These are phyloP conservation scores for Botrytis cinerea DNA, from an alignment of 2,329 filamentous ascomycete species.

Conservation along the genomic window DNA sequence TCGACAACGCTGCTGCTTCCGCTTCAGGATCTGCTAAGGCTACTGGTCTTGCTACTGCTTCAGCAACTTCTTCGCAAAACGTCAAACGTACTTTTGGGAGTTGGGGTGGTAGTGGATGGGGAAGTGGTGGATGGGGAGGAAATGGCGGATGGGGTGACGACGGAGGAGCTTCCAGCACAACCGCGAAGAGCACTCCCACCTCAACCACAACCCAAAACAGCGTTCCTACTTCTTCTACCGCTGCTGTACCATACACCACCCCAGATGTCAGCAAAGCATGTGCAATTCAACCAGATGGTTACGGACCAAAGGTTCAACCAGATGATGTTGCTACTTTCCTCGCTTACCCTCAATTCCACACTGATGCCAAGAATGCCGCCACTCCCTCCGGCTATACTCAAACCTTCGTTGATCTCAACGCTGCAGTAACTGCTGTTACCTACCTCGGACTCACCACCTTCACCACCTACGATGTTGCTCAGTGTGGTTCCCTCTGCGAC, in stretches of 20 bases:
- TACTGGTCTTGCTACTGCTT: slow-evolving; percentile 2
- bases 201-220: not conserved
- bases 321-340: slow-evolving; percentile 43
- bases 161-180: not conserved
- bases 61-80: not conserved
- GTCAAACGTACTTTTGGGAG: not conserved
- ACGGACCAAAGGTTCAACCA: slow-evolving; percentile 40
- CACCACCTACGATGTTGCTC: slow-evolving; percentile 36
- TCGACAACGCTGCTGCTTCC: slow-evolving; percentile 3
- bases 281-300: slow-evolving; percentile 31
- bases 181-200: not conserved
- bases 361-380: slow-evolving; percentile 33
- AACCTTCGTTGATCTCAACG: slow-evolving; percentile 40
- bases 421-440: slow-evolving; percentile 29
- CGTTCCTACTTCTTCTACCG: not conserved
- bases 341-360: slow-evolving; percentile 30
- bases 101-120: not conserved
- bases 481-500: slow-evolving; percentile 37
- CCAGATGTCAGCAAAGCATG: slow-evolving; percentile 11
- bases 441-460: slow-evolving; percentile 38
- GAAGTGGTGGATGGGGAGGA: not conserved
- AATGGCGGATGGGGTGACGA: not conserved
- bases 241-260: not conserved
- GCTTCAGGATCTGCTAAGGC: slow-evolving; percentile 1
- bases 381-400: slow-evolving; percentile 41